A percentile compares a stretch with the other conserved stretches of the same genome.
These are phyloP conservation scores for Geotrichum aggregatum DNA, from an alignment of 1,139 yeast species.

Conservation along the genomic window DNA sequence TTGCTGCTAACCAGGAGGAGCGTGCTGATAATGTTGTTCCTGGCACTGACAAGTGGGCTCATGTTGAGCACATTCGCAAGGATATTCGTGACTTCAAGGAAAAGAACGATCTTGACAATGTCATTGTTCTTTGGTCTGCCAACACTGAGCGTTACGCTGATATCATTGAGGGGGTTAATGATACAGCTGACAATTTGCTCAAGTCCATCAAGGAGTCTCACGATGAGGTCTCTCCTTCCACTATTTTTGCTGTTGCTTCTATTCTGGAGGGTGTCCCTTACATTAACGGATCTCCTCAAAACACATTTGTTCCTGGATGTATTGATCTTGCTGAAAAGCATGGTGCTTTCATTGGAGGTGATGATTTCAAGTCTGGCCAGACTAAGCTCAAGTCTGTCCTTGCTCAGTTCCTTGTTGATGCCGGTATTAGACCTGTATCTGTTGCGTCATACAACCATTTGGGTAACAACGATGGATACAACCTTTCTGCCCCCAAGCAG, in stretches of 20 bases:
- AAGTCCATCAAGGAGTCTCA: conserved; percentile 73
- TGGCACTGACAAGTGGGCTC: conserved; percentile 75
- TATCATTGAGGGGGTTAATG: conserved; percentile 73
- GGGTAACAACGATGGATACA: conserved; percentile 95
- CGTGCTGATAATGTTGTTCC: conserved; percentile 87
- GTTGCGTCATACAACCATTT: conserved; percentile 94
- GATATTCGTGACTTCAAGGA: conserved; percentile 79
- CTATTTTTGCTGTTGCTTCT: conserved; percentile 87
- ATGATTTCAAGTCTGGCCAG: conserved; percentile 96
- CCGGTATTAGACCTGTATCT: conserved; percentile 92
- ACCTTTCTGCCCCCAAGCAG: conserved; percentile 86
- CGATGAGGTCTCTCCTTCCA: conserved; percentile 82
- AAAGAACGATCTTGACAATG: conserved; percentile 72
- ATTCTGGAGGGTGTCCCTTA: conserved; percentile 84
- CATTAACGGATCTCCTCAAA: conserved; percentile 95
- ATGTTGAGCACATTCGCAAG: conserved; percentile 78
- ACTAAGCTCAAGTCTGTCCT: conserved; percentile 91
- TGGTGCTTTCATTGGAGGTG: conserved; percentile 85
- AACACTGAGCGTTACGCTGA: conserved; percentile 93
- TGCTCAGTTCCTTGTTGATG: conserved; percentile 94
- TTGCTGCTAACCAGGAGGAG: conserved; percentile 89
- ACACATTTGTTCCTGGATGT: conserved; percentile 94
- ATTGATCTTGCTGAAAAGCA: conserved; percentile 81
- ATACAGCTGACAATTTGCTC: conserved; percentile 76
- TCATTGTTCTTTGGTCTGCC: conserved; percentile 93